A percentile compares a stretch with the other conserved stretches of the same genome.
phyloP scores from a whole-genome alignment of 495 filamentous ascomycete species.

The Parmelia sp. region DNA sequence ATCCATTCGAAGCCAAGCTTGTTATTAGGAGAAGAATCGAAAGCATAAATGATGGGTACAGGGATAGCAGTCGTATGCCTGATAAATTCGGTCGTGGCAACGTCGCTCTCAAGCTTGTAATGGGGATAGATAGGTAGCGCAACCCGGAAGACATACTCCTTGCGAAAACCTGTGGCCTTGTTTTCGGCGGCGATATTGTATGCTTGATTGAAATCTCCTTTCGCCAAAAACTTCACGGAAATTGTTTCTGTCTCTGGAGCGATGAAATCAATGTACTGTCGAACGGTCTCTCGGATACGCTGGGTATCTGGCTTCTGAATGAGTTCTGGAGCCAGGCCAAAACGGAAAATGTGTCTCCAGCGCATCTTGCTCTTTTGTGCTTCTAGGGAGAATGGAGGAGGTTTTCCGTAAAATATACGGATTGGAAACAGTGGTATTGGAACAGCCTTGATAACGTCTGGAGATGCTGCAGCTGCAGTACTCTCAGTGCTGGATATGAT shows the following conservation, averaged over 20 bases:
- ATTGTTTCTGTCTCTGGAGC: not conserved
- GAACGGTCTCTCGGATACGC: not conserved
- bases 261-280: not conserved
- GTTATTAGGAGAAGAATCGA: slow-evolving; percentile 41
- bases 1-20: slow-evolving; percentile 56
- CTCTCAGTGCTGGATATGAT: not conserved
- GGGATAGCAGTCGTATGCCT: slow-evolving; percentile 43
- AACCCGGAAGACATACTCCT: slow-evolving; percentile 40
- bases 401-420: not conserved
- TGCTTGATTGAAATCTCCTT: slow-evolving; percentile 25
- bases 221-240: slow-evolving; percentile 7
- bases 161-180: not conserved
- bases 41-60: slow-evolving; percentile 44
- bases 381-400: not conserved
- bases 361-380: not conserved
- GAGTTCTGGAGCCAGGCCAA: not conserved
- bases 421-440: slow-evolving; percentile 7
- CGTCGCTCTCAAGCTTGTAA: slow-evolving; percentile 50
- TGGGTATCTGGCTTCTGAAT: not conserved
- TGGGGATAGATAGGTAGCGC: slow-evolving; percentile 48
- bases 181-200: slow-evolving; percentile 12
- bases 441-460: not conserved
- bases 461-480: not conserved
- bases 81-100: slow-evolving; percentile 47
- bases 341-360: not conserved